Evolutionary conservation across 768 basidiomycete species (phyloP).

Genomic region (Neoboletus brunneissimus): DNA sequence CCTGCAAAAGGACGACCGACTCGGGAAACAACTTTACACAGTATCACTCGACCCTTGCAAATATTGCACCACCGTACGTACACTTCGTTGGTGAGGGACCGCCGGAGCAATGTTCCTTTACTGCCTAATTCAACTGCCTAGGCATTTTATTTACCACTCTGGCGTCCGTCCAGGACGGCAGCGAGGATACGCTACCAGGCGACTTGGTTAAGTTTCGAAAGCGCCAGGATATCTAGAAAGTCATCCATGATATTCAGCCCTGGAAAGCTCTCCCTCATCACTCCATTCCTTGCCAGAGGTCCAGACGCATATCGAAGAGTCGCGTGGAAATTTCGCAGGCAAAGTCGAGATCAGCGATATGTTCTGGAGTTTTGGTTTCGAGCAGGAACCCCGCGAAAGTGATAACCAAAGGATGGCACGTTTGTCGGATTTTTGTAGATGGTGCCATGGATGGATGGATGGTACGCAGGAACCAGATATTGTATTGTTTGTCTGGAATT

Average conservation of each 20-base stretch:
- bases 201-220: neutral
- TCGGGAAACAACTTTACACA: neutral
- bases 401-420: neutral
- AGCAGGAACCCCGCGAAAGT: neutral
- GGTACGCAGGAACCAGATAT: neutral
- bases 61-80: neutral
- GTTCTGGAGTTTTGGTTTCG: neutral
- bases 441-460: neutral
- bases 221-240: neutral
- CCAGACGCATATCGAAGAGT: neutral
- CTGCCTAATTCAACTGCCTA: too few species aligned
- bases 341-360: neutral
- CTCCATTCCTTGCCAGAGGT: neutral
- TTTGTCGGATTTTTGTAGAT: neutral
- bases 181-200: neutral
- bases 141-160: neutral
- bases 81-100: neutral
- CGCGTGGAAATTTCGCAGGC: neutral
- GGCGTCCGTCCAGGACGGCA: neutral
- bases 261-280: neutral
- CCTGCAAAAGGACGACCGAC: neutral
- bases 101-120: neutral
- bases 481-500: neutral
- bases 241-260: neutral
- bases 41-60: neutral